Evolutionary conservation across 2,329 filamentous ascomycete species (phyloP), one percentile per base, ranked within the genome.

Genomic region (Grosmannia clavigera): DNA sequence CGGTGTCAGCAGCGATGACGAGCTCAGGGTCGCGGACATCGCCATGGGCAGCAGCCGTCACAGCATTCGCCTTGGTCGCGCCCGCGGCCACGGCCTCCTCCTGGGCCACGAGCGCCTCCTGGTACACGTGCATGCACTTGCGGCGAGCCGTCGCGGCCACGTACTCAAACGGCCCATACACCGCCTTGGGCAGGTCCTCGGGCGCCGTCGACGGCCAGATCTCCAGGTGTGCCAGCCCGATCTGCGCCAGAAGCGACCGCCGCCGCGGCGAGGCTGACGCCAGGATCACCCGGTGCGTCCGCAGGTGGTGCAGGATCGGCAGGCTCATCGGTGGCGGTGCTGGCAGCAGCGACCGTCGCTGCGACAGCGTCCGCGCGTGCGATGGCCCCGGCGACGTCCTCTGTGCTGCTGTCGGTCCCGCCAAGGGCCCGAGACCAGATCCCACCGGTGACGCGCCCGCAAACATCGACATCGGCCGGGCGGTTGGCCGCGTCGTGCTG

Each of bases 231-330:
- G 78, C 81, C 12, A 97, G 82, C 65, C 92, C 91, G 72, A 87
- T 84, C 73, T 87, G 86, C 57, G 83, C 82, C 51, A 99, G 82
- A 11, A 99, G 83, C 64, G 89, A 86, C 72, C 86, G 88, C 59
- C 94, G 82, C 53, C 94, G 81, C 0, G 94, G 94, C 1, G 92
- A 96, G 25, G 88, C 84, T 2, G 92, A 96, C 58, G 94, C 94
- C 33, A 99, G 85, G 66, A 99, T 88, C 6, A 96, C 84, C 64
- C 92, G 81, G 72, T 88, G 90, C 59, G 81, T 81, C 68, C 87
- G 85, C 64, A 99, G 82, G 68, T 86, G 78, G 67, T 82, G 82
- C 61, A 99, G 77, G 60, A 91, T 85, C 19, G 92, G 92, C 22
- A 97, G 80, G 63, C 90, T 81, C 63, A 97, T 82, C 1, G 88